Conservation (phyloP, 306 rosid species). For the Gleditsia sinensis region DNA sequence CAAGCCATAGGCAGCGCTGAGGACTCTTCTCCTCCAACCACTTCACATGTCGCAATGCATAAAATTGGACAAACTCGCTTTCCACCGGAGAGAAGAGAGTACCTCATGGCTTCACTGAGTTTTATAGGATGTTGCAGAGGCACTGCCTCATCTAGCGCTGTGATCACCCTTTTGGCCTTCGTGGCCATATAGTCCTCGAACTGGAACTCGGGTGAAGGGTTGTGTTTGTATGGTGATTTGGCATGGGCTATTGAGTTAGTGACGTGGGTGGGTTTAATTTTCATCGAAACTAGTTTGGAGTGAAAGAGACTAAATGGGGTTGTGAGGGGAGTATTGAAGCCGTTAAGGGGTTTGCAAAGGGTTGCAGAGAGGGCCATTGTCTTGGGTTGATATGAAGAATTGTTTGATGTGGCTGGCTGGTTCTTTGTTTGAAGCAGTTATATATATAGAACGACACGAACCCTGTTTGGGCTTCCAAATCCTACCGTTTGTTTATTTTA, state of each 20-base stretch:
- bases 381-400: no score
- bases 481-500: no score
- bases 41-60: conserved; percentile 42
- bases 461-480: no score
- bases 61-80: conserved; percentile 39
- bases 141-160: conserved; percentile 42
- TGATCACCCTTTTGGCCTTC: conserved; percentile 29
- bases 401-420: no score
- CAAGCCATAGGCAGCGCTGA: conserved; percentile 38
- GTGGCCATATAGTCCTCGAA: conserved; percentile 32
- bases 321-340: background rate
- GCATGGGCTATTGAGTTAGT: background rate
- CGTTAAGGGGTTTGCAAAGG: background rate
- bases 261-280: background rate
- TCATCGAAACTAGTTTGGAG: background rate
- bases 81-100: conserved; percentile 25
- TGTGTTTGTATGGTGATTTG: background rate
- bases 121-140: conserved; percentile 36
- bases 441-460: no score
- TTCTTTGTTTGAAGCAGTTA: no score
- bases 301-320: background rate
- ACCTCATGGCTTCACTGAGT: conserved; percentile 43
- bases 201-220: background rate
- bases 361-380: conserved; percentile 19
- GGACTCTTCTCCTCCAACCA: conserved; percentile 39